These are phyloP conservation scores for Beauveria scarabaeidicola DNA, from an alignment of 2,329 filamentous ascomycete genomes.

Conservation along the genomic window DNA sequence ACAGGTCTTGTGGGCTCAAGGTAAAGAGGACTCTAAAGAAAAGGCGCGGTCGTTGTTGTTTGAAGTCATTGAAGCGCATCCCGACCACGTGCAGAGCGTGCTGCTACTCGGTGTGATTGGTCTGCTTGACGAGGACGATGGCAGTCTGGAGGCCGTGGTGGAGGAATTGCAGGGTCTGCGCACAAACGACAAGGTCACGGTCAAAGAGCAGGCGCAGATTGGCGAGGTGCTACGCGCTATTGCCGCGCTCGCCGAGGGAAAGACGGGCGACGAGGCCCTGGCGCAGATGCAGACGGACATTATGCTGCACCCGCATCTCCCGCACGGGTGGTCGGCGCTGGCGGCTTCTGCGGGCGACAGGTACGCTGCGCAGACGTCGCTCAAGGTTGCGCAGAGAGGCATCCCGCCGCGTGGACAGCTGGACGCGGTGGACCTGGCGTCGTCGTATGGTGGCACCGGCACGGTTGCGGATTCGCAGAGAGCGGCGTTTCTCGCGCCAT, in stretches of 20 bases:
- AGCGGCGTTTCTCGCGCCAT: slow-evolving; percentile 74
- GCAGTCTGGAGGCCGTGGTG: slow-evolving; percentile 71
- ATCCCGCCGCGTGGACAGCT: slow-evolving; percentile 66
- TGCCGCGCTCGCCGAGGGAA: slow-evolving; percentile 46
- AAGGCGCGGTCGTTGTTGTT: slow-evolving; percentile 75
- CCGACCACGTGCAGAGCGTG: slow-evolving; percentile 70
- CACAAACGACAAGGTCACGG: slow-evolving; percentile 54
- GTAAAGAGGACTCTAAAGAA: slow-evolving; percentile 61
- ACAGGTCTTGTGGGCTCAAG: slow-evolving; percentile 89
- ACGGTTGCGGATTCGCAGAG: slow-evolving; percentile 65
- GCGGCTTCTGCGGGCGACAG: slow-evolving; percentile 48
- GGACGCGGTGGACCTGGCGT: slow-evolving; percentile 59
- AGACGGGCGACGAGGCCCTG: slow-evolving; percentile 42
- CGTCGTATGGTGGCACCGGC: slow-evolving; percentile 66
- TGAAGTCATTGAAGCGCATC: slow-evolving; percentile 63
- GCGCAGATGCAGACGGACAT: slow-evolving; percentile 66
- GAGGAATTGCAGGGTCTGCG: slow-evolving; percentile 68
- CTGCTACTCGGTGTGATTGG: slow-evolving; percentile 78
- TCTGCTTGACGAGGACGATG: slow-evolving; percentile 68
- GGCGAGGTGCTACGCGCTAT: slow-evolving; percentile 70
- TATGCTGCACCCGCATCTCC: slow-evolving; percentile 70
- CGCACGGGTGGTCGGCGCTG: slow-evolving; percentile 73
- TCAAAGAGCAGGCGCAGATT: slow-evolving; percentile 58
- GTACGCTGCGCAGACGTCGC: slow-evolving; percentile 65
- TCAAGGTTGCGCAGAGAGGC: slow-evolving; percentile 66